phyloP scores from a whole-genome alignment of 306 rosid species.

The Citrullus mucosospermus region DNA sequence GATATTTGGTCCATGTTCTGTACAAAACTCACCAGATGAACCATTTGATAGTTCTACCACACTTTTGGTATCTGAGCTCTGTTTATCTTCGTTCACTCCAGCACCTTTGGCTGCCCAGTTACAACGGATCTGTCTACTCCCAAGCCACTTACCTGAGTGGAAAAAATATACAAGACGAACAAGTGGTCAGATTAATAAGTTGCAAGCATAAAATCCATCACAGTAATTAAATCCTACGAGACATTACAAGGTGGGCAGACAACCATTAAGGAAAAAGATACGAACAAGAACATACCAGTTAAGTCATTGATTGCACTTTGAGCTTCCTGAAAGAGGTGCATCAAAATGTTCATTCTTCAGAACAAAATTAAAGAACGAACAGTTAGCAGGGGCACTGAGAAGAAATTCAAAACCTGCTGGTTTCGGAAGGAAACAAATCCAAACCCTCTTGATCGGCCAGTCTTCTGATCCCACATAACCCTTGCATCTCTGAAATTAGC shows the following conservation, averaged over 20 bases:
- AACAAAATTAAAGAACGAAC: slow-evolving; percentile 1
- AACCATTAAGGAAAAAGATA: not conserved
- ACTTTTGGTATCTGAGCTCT: slow-evolving; percentile 60
- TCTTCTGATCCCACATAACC: slow-evolving; percentile 99
- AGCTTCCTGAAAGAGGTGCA: slow-evolving; percentile 50
- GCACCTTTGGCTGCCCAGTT: slow-evolving; percentile 99
- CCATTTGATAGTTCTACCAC: slow-evolving; percentile 82
- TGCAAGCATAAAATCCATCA: not conserved
- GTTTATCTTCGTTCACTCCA: slow-evolving; percentile 64
- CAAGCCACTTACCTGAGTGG: slow-evolving; percentile 83
- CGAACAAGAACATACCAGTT: slow-evolving; percentile 49
- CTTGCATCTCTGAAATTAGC: slow-evolving; percentile 73
- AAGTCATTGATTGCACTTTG: slow-evolving; percentile 90
- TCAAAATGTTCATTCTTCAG: not conserved
- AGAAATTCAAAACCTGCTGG: slow-evolving; percentile 51
- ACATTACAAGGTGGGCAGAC: not conserved
- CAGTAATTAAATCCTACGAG: not conserved
- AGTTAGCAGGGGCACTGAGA: not conserved
- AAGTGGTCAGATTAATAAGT: not conserved
- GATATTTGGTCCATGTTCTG: not conserved
- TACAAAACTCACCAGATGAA: slow-evolving; percentile 49
- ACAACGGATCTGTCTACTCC: slow-evolving; percentile 90
- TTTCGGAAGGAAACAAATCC: slow-evolving; percentile 91
- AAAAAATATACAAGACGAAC: not conserved
- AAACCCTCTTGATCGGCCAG: slow-evolving; percentile 96